phyloP scores from a whole-genome alignment of 257 asterid species.

The Nyctanthes arbortristis region DNA sequence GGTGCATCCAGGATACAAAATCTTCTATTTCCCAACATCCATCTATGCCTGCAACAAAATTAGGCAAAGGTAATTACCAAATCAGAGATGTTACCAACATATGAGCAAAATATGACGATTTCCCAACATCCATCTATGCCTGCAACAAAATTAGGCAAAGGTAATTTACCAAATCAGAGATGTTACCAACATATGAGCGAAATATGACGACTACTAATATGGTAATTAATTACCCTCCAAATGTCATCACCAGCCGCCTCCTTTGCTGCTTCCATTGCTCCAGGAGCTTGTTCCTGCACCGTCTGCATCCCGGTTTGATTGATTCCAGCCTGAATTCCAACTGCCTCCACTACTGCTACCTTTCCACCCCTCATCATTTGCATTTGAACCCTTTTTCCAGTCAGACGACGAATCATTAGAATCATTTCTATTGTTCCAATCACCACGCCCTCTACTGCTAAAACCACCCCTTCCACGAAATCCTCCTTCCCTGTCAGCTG shows the following conservation, averaged over 20 bases:
- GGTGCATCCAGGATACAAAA: not conserved
- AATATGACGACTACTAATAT: no score
- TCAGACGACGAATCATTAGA: conserved; percentile 43
- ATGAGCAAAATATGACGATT: no score
- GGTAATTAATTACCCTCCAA: no score
- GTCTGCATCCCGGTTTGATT: conserved; percentile 36
- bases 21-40: conserved; percentile 2
- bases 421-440: conserved; percentile 64
- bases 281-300: conserved; percentile 28
- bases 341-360: conserved; percentile 36
- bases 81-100: no score
- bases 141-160: conserved; percentile 24
- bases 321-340: conserved; percentile 41
- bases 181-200: no score
- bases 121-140: conserved; percentile 22
- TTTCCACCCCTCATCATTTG: conserved; percentile 53
- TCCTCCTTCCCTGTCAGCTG: conserved; percentile 32
- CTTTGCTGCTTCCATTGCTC: conserved; percentile 49
- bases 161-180: no score
- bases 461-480: conserved; percentile 38
- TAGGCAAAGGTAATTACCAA: not conserved
- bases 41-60: conserved; percentile 31
- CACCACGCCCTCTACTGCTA: conserved; percentile 67
- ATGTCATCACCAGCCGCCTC: no score
- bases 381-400: conserved; percentile 48